Evolutionary conservation across 1,284 basidiomycete species (phyloP), one percentile per base, ranked within the genome.

Genomic region (Gomphus bonarii): DNA sequence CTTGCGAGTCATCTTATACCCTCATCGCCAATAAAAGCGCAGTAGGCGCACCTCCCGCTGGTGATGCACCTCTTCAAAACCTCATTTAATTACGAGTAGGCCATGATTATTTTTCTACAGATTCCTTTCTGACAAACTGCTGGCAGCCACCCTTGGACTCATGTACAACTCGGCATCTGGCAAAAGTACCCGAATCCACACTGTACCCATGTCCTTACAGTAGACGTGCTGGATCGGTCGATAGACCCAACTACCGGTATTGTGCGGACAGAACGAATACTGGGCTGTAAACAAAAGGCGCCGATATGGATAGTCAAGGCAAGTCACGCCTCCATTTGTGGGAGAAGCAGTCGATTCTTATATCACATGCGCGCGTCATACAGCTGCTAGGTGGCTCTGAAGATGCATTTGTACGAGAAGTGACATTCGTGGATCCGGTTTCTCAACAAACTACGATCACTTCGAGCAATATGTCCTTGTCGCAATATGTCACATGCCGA

Each of bases 141-240:
- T 59, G 58, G n/a, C 58, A 94, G 91, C 63, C 89, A 91, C 66
- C 79, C 89, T 57, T 91, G 90, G 79, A 79, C 84, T 51, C 90
- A 92, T 73, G 88, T 92, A 63, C 81, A 92, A 63, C 85, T 86
- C 67, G 87, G 87, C 64, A 88, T 95, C 76, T 91, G 90, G 85
- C 87, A 90, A 65, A 97, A 97, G 76, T 97, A 97, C 70, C 94
- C 94, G 50, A 97, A 97, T 69, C 88, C 91, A 49, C 85, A 88
- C 65, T 92, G 93, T 66, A 82, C 88, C 8, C 94, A 97, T 70
- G 95, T 97, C 62, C 77, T 91, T 63, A 90, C 88, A 61, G 83
- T 97, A 65, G 94, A 97, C 70, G 91, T 93, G 20, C 63, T 97
- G 55, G 85, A 90, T 69, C 84, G 92, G 60, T 78, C 84, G 9